These are phyloP conservation scores for Spathaspora sp. DNA, from an alignment of 1,139 yeast species.

Conservation along the genomic window DNA sequence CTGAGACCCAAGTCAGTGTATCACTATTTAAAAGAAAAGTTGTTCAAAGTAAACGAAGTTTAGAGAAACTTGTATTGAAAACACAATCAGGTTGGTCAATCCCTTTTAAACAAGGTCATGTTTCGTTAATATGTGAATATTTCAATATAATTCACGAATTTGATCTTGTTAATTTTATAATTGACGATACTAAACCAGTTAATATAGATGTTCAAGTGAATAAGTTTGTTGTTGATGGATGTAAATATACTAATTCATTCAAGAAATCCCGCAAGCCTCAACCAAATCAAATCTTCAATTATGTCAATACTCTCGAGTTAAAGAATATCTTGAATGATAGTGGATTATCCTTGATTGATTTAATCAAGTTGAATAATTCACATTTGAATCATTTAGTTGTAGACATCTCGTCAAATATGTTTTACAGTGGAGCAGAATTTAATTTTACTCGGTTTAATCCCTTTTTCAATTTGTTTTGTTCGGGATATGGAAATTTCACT, in stretches of 20 bases:
- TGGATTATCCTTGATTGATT: conserved; percentile 53
- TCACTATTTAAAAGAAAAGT: conserved; percentile 13
- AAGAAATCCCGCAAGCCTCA: conserved; percentile 14
- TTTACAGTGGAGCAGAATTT: conserved; percentile 33
- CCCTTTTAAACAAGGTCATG: conserved; percentile 38
- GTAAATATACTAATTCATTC: conserved; percentile 23
- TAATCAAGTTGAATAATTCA: conserved; percentile 22
- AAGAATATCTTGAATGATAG: conserved; percentile 36
- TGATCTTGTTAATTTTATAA: conserved; percentile 45
- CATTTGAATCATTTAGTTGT: conserved; percentile 35
- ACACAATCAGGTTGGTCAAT: conserved; percentile 52
- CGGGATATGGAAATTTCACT: conserved; percentile 28
- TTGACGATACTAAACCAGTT: conserved; percentile 33
- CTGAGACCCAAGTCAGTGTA: conserved; percentile 14
- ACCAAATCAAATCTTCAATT: conserved; percentile 27
- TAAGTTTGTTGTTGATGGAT: conserved; percentile 20
- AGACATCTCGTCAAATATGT: conserved; percentile 51
- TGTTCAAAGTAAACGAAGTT: conserved; percentile 20
- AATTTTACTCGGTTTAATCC: conserved; percentile 38
- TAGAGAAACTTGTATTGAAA: conserved; percentile 27
- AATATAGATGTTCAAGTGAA: conserved; percentile 8
- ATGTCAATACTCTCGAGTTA: conserved; percentile 36
- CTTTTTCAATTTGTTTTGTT: conserved; percentile 45
- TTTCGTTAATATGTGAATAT: conserved; percentile 31
- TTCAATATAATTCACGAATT: conserved; percentile 48